These are phyloP conservation scores for Hypsizygus marmoreus DNA, from an alignment of 768 basidiomycete species.

Conservation along the genomic window DNA sequence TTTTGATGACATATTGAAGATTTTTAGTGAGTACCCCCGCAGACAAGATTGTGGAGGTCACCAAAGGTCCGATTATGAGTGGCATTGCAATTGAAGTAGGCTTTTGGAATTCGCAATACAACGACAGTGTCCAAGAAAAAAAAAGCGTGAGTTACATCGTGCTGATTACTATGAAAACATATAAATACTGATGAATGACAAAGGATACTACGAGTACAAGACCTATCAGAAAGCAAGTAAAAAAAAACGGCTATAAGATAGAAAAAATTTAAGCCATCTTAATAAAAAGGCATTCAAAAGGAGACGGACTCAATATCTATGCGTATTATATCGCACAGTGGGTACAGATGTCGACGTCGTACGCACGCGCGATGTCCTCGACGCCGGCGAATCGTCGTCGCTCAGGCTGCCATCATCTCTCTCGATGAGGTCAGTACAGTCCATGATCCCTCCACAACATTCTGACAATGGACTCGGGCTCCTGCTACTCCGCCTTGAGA, in stretches of 20 bases:
- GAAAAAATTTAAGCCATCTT: too few relatives aligned
- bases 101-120: conserved; percentile 87
- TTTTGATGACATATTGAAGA: too few relatives aligned
- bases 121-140: conserved; percentile 75
- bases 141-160: too few relatives aligned
- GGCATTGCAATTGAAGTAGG: conserved; percentile 82
- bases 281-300: too few relatives aligned
- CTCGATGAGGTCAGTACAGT: conserved; percentile 44
- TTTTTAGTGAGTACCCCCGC: too few relatives aligned
- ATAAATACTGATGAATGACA: too few relatives aligned
- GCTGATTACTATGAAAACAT: too few relatives aligned
- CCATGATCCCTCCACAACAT: conserved; percentile 53
- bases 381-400: neutral
- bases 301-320: too few relatives aligned
- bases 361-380: conserved; percentile 14
- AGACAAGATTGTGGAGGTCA: too few relatives aligned
- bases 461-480: conserved; percentile 36
- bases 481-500: conserved; percentile 14
- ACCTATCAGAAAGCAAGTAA: too few relatives aligned
- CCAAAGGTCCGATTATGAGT: conserved; percentile 33
- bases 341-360: conserved; percentile 27
- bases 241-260: too few relatives aligned
- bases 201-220: too few relatives aligned
- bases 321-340: neutral
- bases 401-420: conserved; percentile 21